A percentile compares a stretch with the other conserved stretches of the same genome.
Conservation (phyloP, 2,329 filamentous ascomycete species). For the Aspergillus hiratsukae region DNA sequence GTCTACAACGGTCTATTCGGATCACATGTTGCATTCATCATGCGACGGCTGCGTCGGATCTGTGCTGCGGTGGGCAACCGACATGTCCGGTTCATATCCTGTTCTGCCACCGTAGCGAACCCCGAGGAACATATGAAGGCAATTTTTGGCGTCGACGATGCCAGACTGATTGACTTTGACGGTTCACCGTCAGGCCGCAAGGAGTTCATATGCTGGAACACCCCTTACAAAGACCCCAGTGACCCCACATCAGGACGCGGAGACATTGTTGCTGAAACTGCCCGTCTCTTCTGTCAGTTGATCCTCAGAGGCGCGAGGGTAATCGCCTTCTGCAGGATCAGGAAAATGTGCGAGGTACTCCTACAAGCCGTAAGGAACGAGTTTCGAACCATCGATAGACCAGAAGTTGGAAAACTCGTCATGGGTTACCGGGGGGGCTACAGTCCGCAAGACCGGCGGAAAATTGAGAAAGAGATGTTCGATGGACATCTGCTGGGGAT, state of each 20-base stretch:
- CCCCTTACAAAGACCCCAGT: slow-evolving; percentile 81
- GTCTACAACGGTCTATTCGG: slow-evolving; percentile 96
- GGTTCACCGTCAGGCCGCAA: slow-evolving; percentile 89
- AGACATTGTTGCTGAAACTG: slow-evolving; percentile 78
- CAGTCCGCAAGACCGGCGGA: slow-evolving; percentile 79
- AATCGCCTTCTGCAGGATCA: slow-evolving; percentile 86
- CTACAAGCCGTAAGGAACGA: slow-evolving; percentile 76
- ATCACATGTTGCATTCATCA: slow-evolving; percentile 89
- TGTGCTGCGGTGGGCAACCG: slow-evolving; percentile 87
- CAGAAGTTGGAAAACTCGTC: slow-evolving; percentile 71
- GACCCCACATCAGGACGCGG: slow-evolving; percentile 84
- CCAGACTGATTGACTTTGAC: slow-evolving; percentile 80
- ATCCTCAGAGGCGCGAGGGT: slow-evolving; percentile 83
- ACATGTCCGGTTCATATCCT: slow-evolving; percentile 84
- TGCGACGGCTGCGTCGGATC: slow-evolving; percentile 80
- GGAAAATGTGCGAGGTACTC: slow-evolving; percentile 82
- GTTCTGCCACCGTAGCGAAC: slow-evolving; percentile 93
- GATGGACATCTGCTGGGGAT: slow-evolving; percentile 90
- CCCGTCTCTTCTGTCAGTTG: slow-evolving; percentile 83
- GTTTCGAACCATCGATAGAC: slow-evolving; percentile 65
- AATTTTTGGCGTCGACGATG: slow-evolving; percentile 83
- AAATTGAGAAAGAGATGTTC: slow-evolving; percentile 95
- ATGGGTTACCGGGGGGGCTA: slow-evolving; percentile 97
- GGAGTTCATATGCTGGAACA: slow-evolving; percentile 97
- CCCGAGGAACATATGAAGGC: slow-evolving; percentile 86